A percentile compares a stretch with the other conserved stretches of the same genome.
phyloP scores from a whole-genome alignment of 176 grass and related monocot genomes.

The Raddia distichophylla region DNA sequence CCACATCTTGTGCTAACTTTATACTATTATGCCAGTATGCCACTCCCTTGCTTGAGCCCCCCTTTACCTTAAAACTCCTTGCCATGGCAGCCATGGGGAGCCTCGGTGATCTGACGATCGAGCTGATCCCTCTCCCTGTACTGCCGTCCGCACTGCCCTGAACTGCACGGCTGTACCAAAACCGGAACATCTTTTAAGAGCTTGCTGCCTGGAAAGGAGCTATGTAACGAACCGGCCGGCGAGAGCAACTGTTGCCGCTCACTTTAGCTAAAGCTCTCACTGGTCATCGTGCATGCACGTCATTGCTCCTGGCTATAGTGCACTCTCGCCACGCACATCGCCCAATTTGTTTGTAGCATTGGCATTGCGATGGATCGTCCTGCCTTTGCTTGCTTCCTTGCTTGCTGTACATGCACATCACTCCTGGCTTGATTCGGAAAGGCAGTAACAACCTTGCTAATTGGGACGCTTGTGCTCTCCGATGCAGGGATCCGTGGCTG shows the following conservation, averaged over 20 bases:
- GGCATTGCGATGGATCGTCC: not conserved
- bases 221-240: slow-evolving; percentile 46
- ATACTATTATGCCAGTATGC: not conserved
- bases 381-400: slow-evolving; percentile 40
- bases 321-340: slow-evolving; percentile 11
- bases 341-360: slow-evolving; percentile 20
- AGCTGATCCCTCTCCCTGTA: not conserved
- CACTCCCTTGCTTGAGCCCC: slow-evolving; percentile 42
- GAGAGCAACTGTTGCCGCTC: slow-evolving; percentile 41
- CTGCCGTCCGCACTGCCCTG: slow-evolving; percentile 35
- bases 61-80: slow-evolving; percentile 12
- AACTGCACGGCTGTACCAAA: slow-evolving; percentile 44
- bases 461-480: slow-evolving; percentile 32
- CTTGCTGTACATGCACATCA: slow-evolving; percentile 5
- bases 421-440: slow-evolving; percentile 24
- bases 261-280: slow-evolving; percentile 54
- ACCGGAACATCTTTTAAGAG: slow-evolving; percentile 53
- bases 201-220: slow-evolving; percentile 55
- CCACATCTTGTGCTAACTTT: not conserved
- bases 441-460: slow-evolving; percentile 28
- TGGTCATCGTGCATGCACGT: slow-evolving; percentile 18
- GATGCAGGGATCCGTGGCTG: slow-evolving; percentile 74
- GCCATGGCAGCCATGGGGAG: not conserved
- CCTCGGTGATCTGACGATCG: slow-evolving; percentile 22
- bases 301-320: slow-evolving; percentile 27